phyloP scores from a whole-genome alignment of 2,329 filamentous ascomycete species.

The Pseudocercospora fijiensis region DNA sequence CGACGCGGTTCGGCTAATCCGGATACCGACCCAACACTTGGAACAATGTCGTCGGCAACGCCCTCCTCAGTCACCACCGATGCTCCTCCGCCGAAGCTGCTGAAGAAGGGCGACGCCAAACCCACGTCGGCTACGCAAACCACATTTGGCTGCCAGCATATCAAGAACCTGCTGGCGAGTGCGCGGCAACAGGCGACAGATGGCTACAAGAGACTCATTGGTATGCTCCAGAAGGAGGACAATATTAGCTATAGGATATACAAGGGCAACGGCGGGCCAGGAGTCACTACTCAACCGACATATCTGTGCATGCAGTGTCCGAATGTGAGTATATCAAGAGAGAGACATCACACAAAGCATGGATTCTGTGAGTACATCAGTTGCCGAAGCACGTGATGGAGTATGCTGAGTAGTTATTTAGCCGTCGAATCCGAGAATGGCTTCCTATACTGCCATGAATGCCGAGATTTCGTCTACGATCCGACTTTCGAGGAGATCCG shows the following conservation, averaged over 20 bases:
- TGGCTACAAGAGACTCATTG: slow-evolving; percentile 70
- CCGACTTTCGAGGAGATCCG: slow-evolving; percentile 75
- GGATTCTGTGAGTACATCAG: slow-evolving; percentile 62
- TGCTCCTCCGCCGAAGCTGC: slow-evolving; percentile 47
- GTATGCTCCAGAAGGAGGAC: slow-evolving; percentile 68
- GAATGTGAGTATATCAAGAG: slow-evolving; percentile 64
- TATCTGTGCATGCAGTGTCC: slow-evolving; percentile 74
- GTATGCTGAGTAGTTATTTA: slow-evolving; percentile 42
- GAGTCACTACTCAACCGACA: slow-evolving; percentile 34
- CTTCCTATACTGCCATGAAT: slow-evolving; percentile 75
- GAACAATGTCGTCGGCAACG: slow-evolving; percentile 34
- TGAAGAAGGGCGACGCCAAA: slow-evolving; percentile 41
- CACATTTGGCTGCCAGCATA: background rate
- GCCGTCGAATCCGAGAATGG: slow-evolving; percentile 77
- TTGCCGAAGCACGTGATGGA: background rate
- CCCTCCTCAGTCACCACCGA: slow-evolving; percentile 41
- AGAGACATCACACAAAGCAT: slow-evolving; percentile 71
- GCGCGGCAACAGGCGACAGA: slow-evolving; percentile 67
- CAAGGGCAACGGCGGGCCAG: slow-evolving; percentile 43
- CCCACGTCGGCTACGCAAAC: slow-evolving; percentile 35
- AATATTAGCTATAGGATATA: slow-evolving; percentile 67
- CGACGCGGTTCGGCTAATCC: background rate
- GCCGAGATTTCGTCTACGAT: slow-evolving; percentile 80
- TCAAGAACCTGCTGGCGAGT: slow-evolving; percentile 62
- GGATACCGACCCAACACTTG: background rate